Base-by-base conservation (phyloP, 371 early-diverging fungal species). In the Basidiobolus meristosporus region DNA sequence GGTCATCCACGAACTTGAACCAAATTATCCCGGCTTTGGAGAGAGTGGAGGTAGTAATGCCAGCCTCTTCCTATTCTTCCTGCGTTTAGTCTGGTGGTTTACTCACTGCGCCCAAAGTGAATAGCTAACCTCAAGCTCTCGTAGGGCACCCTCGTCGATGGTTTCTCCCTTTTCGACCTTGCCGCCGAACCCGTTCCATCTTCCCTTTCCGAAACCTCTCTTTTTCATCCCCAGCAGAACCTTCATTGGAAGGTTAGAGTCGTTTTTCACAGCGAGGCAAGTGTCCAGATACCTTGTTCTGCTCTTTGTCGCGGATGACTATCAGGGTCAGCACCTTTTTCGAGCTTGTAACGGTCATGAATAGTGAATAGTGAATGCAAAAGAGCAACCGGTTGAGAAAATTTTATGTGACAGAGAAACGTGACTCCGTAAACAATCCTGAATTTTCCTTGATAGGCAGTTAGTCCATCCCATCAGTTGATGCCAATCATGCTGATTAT, bases 101-200 rank as follows among this genome's bases (percentile, higher is more conserved):
- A 30, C 12, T 12, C 6, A 6, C 12, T 30, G 12, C 7, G 12
- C 12, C 6, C 12, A 30, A 30, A 7, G 30, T 7, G 6, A 7
- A 14, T 9, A 17, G 31, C 20, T 31, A 35, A 42, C 42, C 29
- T 42, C 7, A 3, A 77, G 46, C 41, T 77, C 77, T 15, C 77
- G 61, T 16, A 47, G 40, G 2, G 77, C 75, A 17, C 63, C 75
- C 35, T 63, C 45, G 21, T 57, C 49, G 16, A 73, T 53, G 0
- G 70, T 69, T 41, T 77, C 77, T 3, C 61, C 64, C 2, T 42
- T 31, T 39, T 77, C 75, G 3, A 67, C 52, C 46, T 77, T 77
- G n/a, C 77, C 77, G 7, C 77, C 77, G 46, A 77, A 77, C 17
- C 77, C 73, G 41, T 74, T 76, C 49, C 51, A 69, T 32, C 57